These are phyloP conservation scores for Neurospora sp. DNA, from an alignment of 495 filamentous ascomycete species.

Conservation along the genomic window DNA sequence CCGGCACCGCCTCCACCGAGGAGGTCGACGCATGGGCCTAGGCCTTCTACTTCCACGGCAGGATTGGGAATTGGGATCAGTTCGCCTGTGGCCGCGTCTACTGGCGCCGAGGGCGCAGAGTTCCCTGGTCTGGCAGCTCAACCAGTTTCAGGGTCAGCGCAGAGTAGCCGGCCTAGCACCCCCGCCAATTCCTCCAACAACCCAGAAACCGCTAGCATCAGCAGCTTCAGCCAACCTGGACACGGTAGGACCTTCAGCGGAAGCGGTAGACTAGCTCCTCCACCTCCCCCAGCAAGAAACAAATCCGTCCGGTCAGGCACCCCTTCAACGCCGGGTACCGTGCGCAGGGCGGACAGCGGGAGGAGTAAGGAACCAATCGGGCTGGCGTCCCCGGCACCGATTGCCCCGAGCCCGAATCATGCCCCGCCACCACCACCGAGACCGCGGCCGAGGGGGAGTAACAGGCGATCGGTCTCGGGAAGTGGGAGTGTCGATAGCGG, in stretches of 20 bases:
- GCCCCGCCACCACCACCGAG: slow-evolving; percentile 54
- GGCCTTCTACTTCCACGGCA: slow-evolving; percentile 12
- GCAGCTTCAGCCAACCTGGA: neutral
- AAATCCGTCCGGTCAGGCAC: slow-evolving; percentile 27
- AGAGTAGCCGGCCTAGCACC: neutral
- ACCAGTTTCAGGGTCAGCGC: neutral
- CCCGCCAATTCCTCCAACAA: neutral
- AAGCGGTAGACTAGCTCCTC: slow-evolving; percentile 24
- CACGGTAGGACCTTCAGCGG: neutral
- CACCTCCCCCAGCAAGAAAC: slow-evolving; percentile 34
- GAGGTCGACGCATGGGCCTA: slow-evolving; percentile 23
- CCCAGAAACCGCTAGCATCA: neutral
- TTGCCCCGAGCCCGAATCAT: neutral
- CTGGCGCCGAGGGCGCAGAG: neutral
- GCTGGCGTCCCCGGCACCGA: neutral
- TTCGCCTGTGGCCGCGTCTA: slow-evolving; percentile 6
- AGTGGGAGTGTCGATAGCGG: slow-evolving; percentile 33
- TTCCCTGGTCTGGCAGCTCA: neutral
- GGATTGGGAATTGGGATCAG: neutral
- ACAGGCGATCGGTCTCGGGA: slow-evolving; percentile 38
- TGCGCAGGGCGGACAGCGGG: neutral
- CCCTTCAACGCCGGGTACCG: slow-evolving; percentile 17
- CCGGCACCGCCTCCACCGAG: slow-evolving; percentile 37
- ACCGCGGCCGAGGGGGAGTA: slow-evolving; percentile 44
- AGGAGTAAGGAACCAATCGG: slow-evolving; percentile 13